These are phyloP conservation scores for Rhipidocladum racemiflorum DNA, from an alignment of 176 grass and related monocot species.

Conservation along the genomic window DNA sequence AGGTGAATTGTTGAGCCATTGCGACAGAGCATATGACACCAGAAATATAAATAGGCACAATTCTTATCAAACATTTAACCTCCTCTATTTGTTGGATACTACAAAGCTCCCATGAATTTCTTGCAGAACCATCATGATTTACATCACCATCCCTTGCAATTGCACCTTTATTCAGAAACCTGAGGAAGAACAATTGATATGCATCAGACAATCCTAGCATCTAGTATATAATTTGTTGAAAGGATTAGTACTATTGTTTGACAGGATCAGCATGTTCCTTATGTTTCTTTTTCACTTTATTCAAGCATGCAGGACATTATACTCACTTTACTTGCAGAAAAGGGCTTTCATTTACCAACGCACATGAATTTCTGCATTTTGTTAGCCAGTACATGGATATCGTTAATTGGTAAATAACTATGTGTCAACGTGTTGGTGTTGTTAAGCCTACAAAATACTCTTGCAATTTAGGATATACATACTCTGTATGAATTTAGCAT, in stretches of 20 bases:
- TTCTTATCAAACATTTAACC: constrained; percentile 72
- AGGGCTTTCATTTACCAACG: constrained; percentile 8
- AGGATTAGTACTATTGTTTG: background rate
- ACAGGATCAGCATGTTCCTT: background rate
- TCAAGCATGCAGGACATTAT: background rate
- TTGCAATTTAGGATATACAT: constrained; percentile 11
- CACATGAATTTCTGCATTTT: background rate
- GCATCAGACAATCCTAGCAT: background rate
- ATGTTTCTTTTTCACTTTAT: constrained; percentile 10
- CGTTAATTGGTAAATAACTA: background rate
- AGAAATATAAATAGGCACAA: constrained; percentile 66
- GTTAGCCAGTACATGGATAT: background rate
- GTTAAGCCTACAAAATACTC: background rate
- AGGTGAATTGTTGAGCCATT: constrained; percentile 65
- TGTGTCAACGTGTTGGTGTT: background rate
- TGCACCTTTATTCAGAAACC: constrained; percentile 71
- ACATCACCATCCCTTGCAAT: constrained; percentile 53
- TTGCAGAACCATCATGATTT: constrained; percentile 45
- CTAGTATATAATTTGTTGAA: constrained; percentile 1
- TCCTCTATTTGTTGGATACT: constrained; percentile 81
- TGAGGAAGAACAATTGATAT: constrained; percentile 24
- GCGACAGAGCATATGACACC: constrained; percentile 60
- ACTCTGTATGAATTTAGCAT: background rate
- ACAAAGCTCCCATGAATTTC: constrained; percentile 59
- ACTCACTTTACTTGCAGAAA: constrained; percentile 3